Evolutionary conservation across 202 grass and related monocot species (phyloP).

Genomic region (Sporobolus alterniflorus): DNA sequence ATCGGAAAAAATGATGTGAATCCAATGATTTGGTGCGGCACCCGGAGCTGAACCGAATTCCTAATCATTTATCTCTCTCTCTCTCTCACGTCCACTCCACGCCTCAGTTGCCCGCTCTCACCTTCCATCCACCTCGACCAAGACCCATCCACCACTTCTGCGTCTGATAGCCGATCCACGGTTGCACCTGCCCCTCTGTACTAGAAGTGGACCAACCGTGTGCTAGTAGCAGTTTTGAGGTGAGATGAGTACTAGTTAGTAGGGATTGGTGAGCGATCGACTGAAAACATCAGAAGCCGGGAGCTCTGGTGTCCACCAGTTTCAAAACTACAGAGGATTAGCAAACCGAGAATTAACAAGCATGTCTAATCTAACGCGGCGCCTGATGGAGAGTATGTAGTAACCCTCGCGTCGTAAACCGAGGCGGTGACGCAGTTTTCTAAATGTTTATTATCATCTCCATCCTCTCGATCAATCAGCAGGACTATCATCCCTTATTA

Average conservation of each 20-base stretch:
- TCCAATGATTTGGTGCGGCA: slow-evolving; percentile 42
- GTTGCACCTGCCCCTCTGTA: neutral
- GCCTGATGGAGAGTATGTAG: neutral
- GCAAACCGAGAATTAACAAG: slow-evolving; percentile 46
- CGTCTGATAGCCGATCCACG: neutral
- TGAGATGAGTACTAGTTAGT: neutral
- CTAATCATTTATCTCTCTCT: neutral
- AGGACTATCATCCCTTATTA: neutral
- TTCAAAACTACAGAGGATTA: slow-evolving; percentile 21
- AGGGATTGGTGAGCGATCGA: neutral
- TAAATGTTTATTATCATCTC: neutral
- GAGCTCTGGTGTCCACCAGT: slow-evolving; percentile 18
- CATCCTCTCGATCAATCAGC: slow-evolving; percentile 6
- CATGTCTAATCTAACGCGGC: slow-evolving; percentile 36
- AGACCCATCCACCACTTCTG: neutral
- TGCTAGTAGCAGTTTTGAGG: neutral
- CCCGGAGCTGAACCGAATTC: neutral
- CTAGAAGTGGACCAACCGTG: neutral
- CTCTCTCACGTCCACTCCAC: neutral
- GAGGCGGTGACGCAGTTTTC: neutral
- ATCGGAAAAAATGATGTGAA: slow-evolving; percentile 21
- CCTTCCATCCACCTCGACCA: neutral
- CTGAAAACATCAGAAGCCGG: no score
- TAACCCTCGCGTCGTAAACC: no score
- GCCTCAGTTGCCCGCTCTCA: neutral